A percentile compares a stretch with the other conserved stretches of the same genome.
Evolutionary conservation across 345 rosid genomes (phyloP).

Genomic region (Cochlearia excelsa): DNA sequence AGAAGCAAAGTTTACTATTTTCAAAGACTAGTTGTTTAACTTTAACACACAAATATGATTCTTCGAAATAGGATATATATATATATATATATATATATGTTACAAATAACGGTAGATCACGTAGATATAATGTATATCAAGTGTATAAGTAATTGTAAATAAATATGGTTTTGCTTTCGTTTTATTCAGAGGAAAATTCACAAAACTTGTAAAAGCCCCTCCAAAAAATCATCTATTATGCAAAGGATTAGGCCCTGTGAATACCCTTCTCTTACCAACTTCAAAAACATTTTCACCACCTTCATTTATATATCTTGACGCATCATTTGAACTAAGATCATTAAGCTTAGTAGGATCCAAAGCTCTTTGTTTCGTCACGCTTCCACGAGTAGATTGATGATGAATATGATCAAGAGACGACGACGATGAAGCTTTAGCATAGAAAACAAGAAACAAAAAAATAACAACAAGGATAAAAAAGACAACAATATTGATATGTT

Average conservation of each 20-base stretch:
- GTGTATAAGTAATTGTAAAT: conserved; percentile 11
- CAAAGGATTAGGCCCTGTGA: conserved; percentile 44
- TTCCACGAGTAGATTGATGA: conserved; percentile 32
- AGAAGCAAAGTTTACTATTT: conserved; percentile 10
- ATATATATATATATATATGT: no score
- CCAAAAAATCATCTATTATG: conserved; percentile 30
- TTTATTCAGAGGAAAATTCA: conserved; percentile 30
- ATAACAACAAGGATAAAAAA: conserved; percentile 29
- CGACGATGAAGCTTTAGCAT: conserved; percentile 31
- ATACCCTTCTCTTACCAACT: conserved; percentile 36
- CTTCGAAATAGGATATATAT: no score
- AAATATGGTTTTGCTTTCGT: conserved; percentile 2
- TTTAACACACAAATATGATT: no score
- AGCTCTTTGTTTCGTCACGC: conserved; percentile 17
- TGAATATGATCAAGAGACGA: conserved; percentile 15
- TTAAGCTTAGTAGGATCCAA: conserved; percentile 19
- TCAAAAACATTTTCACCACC: conserved; percentile 28
- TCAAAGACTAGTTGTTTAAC: conserved; percentile 21
- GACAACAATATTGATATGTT: conserved; percentile 20
- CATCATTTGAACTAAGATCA: conserved; percentile 20
- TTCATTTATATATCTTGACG: conserved; percentile 14
- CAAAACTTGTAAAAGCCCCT: conserved; percentile 24
- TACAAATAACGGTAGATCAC: conserved; percentile 29
- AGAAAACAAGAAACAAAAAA: conserved; percentile 31
- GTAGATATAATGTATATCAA: conserved; percentile 26